These are phyloP conservation scores for Solanum okadae DNA, from an alignment of 257 asterid genomes.

Conservation along the genomic window DNA sequence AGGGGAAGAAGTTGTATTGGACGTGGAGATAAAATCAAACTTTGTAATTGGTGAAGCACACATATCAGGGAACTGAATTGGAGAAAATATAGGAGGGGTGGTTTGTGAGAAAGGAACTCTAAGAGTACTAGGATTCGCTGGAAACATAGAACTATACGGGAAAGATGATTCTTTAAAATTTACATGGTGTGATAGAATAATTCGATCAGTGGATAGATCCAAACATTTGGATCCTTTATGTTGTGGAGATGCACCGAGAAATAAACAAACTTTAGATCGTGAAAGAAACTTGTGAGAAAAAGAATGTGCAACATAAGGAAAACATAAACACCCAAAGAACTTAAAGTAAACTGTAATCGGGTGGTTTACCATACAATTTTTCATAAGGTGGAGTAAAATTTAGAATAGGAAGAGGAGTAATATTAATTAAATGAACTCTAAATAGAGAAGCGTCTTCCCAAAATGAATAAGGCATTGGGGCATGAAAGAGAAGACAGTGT, in stretches of 20 bases:
- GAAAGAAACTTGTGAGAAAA: not conserved
- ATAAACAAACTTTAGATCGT: not conserved
- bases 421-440: not conserved
- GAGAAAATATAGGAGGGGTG: not conserved
- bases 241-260: not conserved
- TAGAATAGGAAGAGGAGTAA: not conserved
- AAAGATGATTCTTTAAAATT: not conserved
- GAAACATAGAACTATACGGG: not conserved
- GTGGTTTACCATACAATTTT: not conserved
- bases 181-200: not conserved
- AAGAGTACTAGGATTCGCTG: not conserved
- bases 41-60: not conserved
- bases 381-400: not conserved
- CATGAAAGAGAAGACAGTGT: not conserved
- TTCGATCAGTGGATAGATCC: not conserved
- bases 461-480: not conserved
- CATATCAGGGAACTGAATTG: not conserved
- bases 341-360: not conserved
- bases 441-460: not conserved
- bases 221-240: not conserved
- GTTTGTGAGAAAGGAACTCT: not conserved
- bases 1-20: not conserved
- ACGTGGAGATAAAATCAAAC: not conserved
- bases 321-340: not conserved
- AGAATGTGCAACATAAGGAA: not conserved